Evolutionary conservation across 2,329 filamentous ascomycete genomes (phyloP), one percentile per base, ranked within the genome.

Genomic region (Cadophora sp.): DNA sequence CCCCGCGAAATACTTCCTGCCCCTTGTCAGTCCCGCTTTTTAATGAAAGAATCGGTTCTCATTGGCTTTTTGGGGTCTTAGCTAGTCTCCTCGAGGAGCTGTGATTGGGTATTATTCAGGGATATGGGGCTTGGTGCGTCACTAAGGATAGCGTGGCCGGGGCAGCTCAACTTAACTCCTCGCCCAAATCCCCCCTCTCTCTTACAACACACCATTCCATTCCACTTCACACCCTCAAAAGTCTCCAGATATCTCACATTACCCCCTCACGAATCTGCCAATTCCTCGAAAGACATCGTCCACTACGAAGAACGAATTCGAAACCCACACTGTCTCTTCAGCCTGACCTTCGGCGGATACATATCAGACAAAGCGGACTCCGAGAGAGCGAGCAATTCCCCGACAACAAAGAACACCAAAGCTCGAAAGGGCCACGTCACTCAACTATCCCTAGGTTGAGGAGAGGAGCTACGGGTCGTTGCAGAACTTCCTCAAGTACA

Each of bases 391-490:
- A 66, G 62, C 64, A 71, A 67, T 61, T 53, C 56, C 62, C 64
- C 66, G 65, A 61, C 62, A 53, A 69, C 68, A 65, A 71, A 70
- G 60, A 60, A 50, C 61, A 37, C 14, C 43, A n/a, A 46, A 46
- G 43, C 48, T 8, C 29, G 60, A 55, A 68, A 43, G 50, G n/a
- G 22, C 50, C 60, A 50, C 65, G n/a, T 61, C 27, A 64, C 43
- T 58, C 34, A 60, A 27, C 22, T 12, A 46, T 43, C 50, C 60
- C 69, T 62, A 71, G 69, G 73, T 72, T 71, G 71, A 73, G 72
- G 69, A 75, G 67, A 69, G 68, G 72, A 73, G 69, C 69, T 65
- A 60, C 68, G 69, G 69, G 64, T 43, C 51, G 66, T 71, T 66
- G 40, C 43, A 65, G 66, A 72, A 70, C 69, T 71, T 74, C 73